Conservation (phyloP, 768 basidiomycete species). For the Suillus placidus region DNA sequence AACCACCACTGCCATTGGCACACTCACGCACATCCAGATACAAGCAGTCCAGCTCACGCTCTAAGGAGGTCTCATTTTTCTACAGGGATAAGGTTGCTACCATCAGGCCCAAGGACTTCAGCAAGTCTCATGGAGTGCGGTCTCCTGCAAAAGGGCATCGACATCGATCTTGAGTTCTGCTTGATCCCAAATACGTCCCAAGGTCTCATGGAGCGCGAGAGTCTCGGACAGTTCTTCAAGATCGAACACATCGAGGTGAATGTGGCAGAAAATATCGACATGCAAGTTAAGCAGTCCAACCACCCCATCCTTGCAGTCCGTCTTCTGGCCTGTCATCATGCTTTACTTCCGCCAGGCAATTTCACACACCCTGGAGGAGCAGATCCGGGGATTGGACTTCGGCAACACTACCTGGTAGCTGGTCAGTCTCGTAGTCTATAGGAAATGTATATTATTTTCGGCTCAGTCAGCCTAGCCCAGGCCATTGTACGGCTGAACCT, state of each 20-base stretch:
- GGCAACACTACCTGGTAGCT: too few species aligned
- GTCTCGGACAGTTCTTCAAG: slow-evolving; percentile 53
- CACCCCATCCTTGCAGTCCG: slow-evolving; percentile 60
- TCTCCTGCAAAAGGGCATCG: slow-evolving; percentile 67
- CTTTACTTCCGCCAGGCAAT: slow-evolving; percentile 61
- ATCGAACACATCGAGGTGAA: slow-evolving; percentile 57
- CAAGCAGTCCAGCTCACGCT: slow-evolving; percentile 67
- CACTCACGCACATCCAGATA: slow-evolving; percentile 65
- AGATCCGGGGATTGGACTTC: slow-evolving; percentile 50
- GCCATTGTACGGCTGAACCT: too few species aligned
- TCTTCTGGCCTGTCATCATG: slow-evolving; percentile 66
- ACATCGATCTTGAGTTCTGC: slow-evolving; percentile 67
- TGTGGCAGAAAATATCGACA: slow-evolving; percentile 58
- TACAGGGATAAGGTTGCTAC: slow-evolving; percentile 63
- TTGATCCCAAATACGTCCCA: slow-evolving; percentile 54
- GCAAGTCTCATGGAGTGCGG: slow-evolving; percentile 63
- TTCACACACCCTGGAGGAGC: slow-evolving; percentile 57
- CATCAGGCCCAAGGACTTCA: slow-evolving; percentile 56
- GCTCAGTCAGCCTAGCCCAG: too few species aligned
- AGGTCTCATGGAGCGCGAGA: slow-evolving; percentile 47
- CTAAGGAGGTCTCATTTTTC: slow-evolving; percentile 71
- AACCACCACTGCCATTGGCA: slow-evolving; percentile 55
- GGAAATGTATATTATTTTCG: too few species aligned
- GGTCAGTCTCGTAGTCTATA: too few species aligned
- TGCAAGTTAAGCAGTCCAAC: slow-evolving; percentile 62